Evolutionary conservation across 2,329 filamentous ascomycete species (phyloP).

Genomic region (Fusarium drepaniforme): DNA sequence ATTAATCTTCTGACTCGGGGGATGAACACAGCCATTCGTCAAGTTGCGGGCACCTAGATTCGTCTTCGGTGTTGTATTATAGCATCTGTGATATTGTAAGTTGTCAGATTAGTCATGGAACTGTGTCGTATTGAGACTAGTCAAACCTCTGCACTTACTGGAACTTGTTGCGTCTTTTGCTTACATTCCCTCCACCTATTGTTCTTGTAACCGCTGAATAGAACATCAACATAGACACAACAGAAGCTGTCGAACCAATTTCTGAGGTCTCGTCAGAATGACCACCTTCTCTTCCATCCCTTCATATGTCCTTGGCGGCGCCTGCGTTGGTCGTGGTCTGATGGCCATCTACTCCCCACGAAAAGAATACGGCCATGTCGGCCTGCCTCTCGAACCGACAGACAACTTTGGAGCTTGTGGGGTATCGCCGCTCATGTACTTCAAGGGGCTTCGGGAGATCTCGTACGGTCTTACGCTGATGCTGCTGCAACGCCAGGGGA

Average conservation of each 20-base stretch:
- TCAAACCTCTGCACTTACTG: background rate
- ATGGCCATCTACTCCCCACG: conserved; percentile 41
- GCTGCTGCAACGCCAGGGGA: conserved; percentile 45
- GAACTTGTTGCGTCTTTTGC: background rate
- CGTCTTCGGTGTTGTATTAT: background rate
- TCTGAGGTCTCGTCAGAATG: conserved; percentile 7
- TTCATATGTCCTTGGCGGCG: conserved; percentile 37
- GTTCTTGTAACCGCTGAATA: background rate
- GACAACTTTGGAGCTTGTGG: background rate
- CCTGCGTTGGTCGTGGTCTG: conserved; percentile 41
- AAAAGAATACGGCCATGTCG: conserved; percentile 41
- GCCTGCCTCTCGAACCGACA: conserved; percentile 37
- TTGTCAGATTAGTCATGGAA: background rate
- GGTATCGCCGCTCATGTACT: conserved; percentile 50
- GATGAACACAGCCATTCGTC: background rate
- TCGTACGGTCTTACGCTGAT: conserved; percentile 47
- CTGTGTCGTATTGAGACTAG: background rate
- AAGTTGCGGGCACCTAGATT: too few relatives aligned
- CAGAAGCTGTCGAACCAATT: too few relatives aligned
- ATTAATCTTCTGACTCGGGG: background rate
- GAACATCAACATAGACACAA: background rate
- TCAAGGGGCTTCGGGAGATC: conserved; percentile 51
- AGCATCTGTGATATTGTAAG: background rate
- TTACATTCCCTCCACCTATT: background rate
- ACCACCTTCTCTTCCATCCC: conserved; percentile 41